phyloP scores from a whole-genome alignment of 1,139 yeast species.

The Geotrichum australiense region DNA sequence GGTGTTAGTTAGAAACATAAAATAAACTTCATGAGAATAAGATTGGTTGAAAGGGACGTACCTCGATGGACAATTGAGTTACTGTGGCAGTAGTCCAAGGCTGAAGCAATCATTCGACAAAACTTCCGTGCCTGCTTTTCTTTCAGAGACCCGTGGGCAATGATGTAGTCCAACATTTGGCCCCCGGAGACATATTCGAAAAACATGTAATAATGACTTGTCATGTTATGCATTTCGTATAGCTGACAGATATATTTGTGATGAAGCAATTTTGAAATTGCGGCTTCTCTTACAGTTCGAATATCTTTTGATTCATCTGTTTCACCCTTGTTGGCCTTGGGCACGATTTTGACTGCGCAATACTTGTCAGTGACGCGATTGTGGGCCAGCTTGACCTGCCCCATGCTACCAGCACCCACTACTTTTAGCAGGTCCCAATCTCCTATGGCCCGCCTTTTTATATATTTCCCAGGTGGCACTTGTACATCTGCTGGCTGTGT shows the following conservation, averaged over 20 bases:
- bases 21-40: background rate
- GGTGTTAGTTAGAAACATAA: background rate
- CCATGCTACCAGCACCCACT: slow-evolving; percentile 98
- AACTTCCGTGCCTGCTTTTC: slow-evolving; percentile 93
- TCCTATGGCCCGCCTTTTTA: slow-evolving; percentile 76
- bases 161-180: slow-evolving; percentile 94
- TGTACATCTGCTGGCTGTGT: slow-evolving; percentile 1
- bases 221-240: slow-evolving; percentile 93
- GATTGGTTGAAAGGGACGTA: slow-evolving; percentile 7
- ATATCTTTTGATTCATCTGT: slow-evolving; percentile 87
- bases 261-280: slow-evolving; percentile 78
- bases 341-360: slow-evolving; percentile 52
- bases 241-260: slow-evolving; percentile 91
- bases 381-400: slow-evolving; percentile 90
- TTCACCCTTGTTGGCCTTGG: slow-evolving; percentile 71
- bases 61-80: slow-evolving; percentile 88
- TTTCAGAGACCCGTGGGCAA: slow-evolving; percentile 89
- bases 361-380: slow-evolving; percentile 75
- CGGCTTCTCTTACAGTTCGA: slow-evolving; percentile 91
- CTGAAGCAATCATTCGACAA: slow-evolving; percentile 94
- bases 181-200: slow-evolving; percentile 98
- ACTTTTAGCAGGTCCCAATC: slow-evolving; percentile 96
- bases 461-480: slow-evolving; percentile 13
- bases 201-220: slow-evolving; percentile 93
- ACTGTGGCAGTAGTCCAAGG: slow-evolving; percentile 86